These are phyloP conservation scores for Sarocladium kiliense DNA, from an alignment of 2,329 filamentous ascomycete species.

Conservation along the genomic window DNA sequence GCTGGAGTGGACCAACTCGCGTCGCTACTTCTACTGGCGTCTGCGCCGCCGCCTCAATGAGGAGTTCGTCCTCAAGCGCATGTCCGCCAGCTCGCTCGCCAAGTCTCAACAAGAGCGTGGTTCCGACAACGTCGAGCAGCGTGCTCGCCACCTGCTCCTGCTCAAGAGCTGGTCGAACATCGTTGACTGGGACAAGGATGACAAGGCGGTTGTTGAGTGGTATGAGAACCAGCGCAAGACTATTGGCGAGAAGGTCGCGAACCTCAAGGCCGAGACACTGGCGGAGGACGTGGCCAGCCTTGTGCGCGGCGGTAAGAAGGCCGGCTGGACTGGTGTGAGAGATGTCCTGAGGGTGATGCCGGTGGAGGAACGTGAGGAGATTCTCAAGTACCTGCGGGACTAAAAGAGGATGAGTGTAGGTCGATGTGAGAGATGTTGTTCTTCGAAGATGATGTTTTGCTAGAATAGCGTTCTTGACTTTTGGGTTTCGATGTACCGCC, in stretches of 20 bases:
- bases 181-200: conserved; percentile 69
- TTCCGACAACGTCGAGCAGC: conserved; percentile 35
- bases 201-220: conserved; percentile 84
- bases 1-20: conserved; percentile 81
- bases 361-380: conserved; percentile 79
- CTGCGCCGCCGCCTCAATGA: conserved; percentile 94
- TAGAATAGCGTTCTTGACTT: conserved; percentile 9
- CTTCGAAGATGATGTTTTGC: not conserved
- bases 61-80: conserved; percentile 92
- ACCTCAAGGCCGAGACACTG: conserved; percentile 69
- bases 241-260: conserved; percentile 79
- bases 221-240: conserved; percentile 90
- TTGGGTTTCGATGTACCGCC: conserved; percentile 1
- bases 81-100: conserved; percentile 47
- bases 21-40: conserved; percentile 99
- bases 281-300: conserved; percentile 40
- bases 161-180: conserved; percentile 81
- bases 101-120: conserved; percentile 27
- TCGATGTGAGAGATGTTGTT: not conserved
- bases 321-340: conserved; percentile 78
- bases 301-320: conserved; percentile 49
- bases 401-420: conserved; percentile 17
- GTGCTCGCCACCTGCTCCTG: conserved; percentile 64
- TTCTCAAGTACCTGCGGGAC: conserved; percentile 56
- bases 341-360: conserved; percentile 83